A percentile compares a stretch with the other conserved stretches of the same genome.
phyloP scores from a whole-genome alignment of 306 rosid genomes.

The Glycine latifolia region DNA sequence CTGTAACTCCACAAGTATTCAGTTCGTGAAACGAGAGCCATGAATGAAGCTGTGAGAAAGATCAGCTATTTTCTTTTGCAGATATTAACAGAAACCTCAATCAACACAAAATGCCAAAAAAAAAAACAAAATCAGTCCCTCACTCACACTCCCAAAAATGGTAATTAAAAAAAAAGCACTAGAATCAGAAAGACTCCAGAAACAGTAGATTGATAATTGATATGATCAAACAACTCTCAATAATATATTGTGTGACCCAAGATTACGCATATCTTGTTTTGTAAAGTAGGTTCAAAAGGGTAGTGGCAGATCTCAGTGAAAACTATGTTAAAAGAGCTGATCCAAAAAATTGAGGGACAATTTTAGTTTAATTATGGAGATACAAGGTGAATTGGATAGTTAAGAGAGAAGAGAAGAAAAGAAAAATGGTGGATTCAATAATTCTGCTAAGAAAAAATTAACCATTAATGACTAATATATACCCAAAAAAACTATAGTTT shows the following conservation, averaged over 20 bases:
- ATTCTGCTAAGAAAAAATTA: too few relatives aligned
- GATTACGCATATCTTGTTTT: background rate
- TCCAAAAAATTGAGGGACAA: too few relatives aligned
- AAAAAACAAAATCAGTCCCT: background rate
- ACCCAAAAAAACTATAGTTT: too few relatives aligned
- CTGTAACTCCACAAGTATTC: background rate
- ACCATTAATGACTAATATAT: too few relatives aligned
- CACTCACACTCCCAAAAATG: background rate
- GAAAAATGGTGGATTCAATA: too few relatives aligned
- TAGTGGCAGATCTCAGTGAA: conserved; percentile 42
- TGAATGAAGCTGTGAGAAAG: conserved; percentile 34
- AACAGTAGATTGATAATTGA: background rate
- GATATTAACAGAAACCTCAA: conserved; percentile 48
- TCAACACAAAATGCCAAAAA: conserved; percentile 38
- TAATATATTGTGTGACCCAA: background rate
- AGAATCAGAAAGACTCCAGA: conserved; percentile 1
- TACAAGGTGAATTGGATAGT: too few relatives aligned
- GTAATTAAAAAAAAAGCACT: background rate
- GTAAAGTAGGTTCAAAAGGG: conserved; percentile 28
- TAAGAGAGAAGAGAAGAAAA: too few relatives aligned
- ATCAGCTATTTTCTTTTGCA: conserved; percentile 40
- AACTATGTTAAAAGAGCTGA: background rate
- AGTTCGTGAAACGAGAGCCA: conserved; percentile 37
- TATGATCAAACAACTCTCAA: conserved; percentile 17
- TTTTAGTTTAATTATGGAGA: too few relatives aligned